Conservation (phyloP, 2,329 filamentous ascomycete genomes). For the Furcasterigmium furcatum region DNA sequence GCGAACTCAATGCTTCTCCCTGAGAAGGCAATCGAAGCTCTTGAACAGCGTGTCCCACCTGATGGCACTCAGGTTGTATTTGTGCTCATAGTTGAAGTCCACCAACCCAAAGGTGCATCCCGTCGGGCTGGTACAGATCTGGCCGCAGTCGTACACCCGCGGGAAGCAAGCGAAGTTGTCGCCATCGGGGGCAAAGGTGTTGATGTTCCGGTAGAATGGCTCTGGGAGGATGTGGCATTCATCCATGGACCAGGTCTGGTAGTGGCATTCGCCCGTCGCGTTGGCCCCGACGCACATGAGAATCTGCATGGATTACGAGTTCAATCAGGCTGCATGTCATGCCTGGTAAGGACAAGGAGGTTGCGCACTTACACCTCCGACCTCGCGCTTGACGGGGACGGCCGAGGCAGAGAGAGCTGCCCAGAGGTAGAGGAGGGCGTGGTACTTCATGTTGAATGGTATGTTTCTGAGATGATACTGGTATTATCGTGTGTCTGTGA, state of each 20-base stretch:
- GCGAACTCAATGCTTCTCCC: too few relatives aligned
- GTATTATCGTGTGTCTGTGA: too few relatives aligned
- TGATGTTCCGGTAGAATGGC: slow-evolving; percentile 36
- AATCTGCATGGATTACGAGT: slow-evolving; percentile 29
- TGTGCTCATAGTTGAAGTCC: slow-evolving; percentile 40
- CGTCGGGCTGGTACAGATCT: slow-evolving; percentile 44
- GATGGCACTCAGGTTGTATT: slow-evolving; percentile 42
- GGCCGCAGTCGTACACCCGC: slow-evolving; percentile 33
- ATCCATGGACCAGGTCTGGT: slow-evolving; percentile 37
- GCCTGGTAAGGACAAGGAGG: background rate
- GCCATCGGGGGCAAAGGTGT: slow-evolving; percentile 48
- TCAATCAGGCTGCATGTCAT: background rate
- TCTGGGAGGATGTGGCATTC: slow-evolving; percentile 42
- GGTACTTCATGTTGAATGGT: slow-evolving; percentile 22
- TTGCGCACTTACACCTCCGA: slow-evolving; percentile 41
- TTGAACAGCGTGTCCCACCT: slow-evolving; percentile 37
- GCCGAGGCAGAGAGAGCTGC: slow-evolving; percentile 17
- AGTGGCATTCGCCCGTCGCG: slow-evolving; percentile 42
- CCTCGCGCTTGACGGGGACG: slow-evolving; percentile 34
- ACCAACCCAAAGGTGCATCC: slow-evolving; percentile 50
- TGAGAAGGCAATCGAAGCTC: slow-evolving; percentile 28
- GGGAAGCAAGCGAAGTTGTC: slow-evolving; percentile 47
- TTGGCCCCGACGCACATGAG: slow-evolving; percentile 48
- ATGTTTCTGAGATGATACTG: too few relatives aligned
- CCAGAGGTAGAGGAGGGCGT: slow-evolving; percentile 3